A percentile compares a stretch with the other conserved stretches of the same genome.
These are phyloP conservation scores for Stephanodiscus triporus DNA, from an alignment of 108 stramenopile genomes.

Conservation along the genomic window DNA sequence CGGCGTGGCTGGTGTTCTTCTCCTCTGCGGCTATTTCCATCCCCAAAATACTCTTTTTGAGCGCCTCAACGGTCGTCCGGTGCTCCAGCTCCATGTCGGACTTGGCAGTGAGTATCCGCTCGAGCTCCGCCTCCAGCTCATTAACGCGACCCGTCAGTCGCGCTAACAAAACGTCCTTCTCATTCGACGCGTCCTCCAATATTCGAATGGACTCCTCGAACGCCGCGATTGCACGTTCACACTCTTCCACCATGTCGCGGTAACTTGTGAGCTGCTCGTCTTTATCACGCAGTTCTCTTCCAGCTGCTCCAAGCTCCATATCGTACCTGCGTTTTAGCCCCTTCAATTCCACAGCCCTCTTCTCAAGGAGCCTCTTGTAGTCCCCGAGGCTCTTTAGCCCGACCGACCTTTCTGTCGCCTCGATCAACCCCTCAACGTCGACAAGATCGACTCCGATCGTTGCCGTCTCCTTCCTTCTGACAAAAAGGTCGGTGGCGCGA, in stretches of 20 bases:
- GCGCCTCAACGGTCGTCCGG: not conserved
- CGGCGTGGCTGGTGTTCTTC: not conserved
- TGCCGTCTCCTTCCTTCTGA: no score
- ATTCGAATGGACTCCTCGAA: conserved; percentile 34
- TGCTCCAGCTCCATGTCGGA: conserved; percentile 18
- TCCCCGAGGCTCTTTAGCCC: not conserved
- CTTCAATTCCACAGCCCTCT: not conserved
- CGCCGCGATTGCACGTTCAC: conserved; percentile 19
- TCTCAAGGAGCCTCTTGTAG: not conserved
- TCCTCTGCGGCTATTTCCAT: conserved; percentile 7
- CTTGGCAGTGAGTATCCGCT: not conserved
- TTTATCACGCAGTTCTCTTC: not conserved
- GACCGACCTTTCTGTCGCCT: conserved; percentile 11
- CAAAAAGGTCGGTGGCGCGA: no score
- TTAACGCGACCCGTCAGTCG: conserved; percentile 13
- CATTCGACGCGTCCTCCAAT: conserved; percentile 22
- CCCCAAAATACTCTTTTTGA: conserved; percentile 5
- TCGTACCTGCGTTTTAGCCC: not conserved
- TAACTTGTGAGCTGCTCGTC: conserved; percentile 13
- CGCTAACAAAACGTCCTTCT: conserved; percentile 28
- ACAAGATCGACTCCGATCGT: not conserved
- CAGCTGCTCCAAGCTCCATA: not conserved
- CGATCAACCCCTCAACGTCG: not conserved
- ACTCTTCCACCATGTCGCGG: conserved; percentile 21
- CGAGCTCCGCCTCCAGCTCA: conserved; percentile 16